Conservation (phyloP, 768 basidiomycete genomes). For the Suillus bovinus region DNA sequence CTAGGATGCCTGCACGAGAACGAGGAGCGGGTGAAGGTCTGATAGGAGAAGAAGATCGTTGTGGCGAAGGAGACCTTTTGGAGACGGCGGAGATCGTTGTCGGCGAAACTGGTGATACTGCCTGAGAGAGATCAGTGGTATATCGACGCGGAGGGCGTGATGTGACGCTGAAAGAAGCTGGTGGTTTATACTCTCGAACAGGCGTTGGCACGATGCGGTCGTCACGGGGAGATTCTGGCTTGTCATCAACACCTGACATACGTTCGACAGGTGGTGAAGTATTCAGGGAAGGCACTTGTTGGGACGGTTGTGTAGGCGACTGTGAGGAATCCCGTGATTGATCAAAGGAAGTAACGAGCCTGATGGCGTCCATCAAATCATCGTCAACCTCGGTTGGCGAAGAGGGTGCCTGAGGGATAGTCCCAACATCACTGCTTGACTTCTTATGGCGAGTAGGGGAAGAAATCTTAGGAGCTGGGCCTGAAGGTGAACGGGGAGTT, state of each 20-base stretch:
- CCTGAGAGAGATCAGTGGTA: conserved; percentile 21
- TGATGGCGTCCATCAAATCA: conserved; percentile 32
- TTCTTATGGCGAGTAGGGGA: conserved; percentile 17
- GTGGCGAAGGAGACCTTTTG: conserved; percentile 9
- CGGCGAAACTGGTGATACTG: conserved; percentile 10
- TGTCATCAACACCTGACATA: not conserved
- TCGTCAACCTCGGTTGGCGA: conserved; percentile 22
- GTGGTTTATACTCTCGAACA: conserved; percentile 56
- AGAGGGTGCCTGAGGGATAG: conserved; percentile 1
- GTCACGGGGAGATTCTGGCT: conserved; percentile 6
- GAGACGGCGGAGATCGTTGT: not conserved
- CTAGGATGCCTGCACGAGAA: conserved; percentile 13
- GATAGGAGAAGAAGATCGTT: conserved; percentile 9
- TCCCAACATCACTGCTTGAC: conserved; percentile 19
- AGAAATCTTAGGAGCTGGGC: not conserved
- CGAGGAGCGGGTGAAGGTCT: conserved; percentile 19
- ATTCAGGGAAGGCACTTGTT: not conserved
- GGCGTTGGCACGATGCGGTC: conserved; percentile 49
- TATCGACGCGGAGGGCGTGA: conserved; percentile 51
- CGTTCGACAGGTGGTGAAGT: conserved; percentile 1
- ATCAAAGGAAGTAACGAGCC: conserved; percentile 30
- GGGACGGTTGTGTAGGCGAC: conserved; percentile 10
- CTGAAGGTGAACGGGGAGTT: not conserved
- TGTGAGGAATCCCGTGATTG: conserved; percentile 17
- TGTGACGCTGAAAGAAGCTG: conserved; percentile 61